Evolutionary conservation across 2,329 filamentous ascomycete species (phyloP), one percentile per base, ranked within the genome.

Genomic region (Hypoxylon sp.): DNA sequence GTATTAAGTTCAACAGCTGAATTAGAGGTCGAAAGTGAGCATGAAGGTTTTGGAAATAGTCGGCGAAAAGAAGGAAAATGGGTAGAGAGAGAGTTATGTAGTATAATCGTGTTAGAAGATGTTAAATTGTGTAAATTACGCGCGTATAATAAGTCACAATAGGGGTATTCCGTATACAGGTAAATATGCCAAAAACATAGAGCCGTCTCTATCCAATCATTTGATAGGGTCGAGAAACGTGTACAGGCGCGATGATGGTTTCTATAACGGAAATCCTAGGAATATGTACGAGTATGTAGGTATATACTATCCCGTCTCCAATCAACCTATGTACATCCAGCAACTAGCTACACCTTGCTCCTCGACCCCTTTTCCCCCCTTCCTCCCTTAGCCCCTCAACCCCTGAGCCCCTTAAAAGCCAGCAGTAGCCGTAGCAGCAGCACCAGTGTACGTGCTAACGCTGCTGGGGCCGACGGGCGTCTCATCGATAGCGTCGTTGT

Each of bases 401-500:
- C n/a, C 27, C 29, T 56, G 2, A 13, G 32, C n/a, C 24, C 24
- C 24, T 6, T 27, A 17, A 27, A n/a, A 17, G 17, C 50, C 4
- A 37, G 27, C 50, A 27, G 32, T 53, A 29, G n/a, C 29, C 15
- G 48, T 24, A 10, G 31, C 19, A 37, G 31, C 31, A 24, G 24
- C 52, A 24, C 35, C 6, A 4, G 35, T 42, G 52, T 31, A 44
- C 7, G 13, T 42, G 21, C 21, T 31, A 4, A 50, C 32, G 7
- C 31, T 35, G 5, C 46, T 29, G 29, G 46, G 21, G 13, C 50
- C 75, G 15, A 73, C 75, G 17, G 78, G 78, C 37, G 78, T 77
- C 76, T 79, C 74, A 57, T 79, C 68, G 67, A 79, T 78, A 5
- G 74, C 75, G 58, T 79, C 77, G 65, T 75, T 77, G 69, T 69